Base-by-base conservation (phyloP, 169 alveolate genomes). In the Plasmodium relictum region DNA sequence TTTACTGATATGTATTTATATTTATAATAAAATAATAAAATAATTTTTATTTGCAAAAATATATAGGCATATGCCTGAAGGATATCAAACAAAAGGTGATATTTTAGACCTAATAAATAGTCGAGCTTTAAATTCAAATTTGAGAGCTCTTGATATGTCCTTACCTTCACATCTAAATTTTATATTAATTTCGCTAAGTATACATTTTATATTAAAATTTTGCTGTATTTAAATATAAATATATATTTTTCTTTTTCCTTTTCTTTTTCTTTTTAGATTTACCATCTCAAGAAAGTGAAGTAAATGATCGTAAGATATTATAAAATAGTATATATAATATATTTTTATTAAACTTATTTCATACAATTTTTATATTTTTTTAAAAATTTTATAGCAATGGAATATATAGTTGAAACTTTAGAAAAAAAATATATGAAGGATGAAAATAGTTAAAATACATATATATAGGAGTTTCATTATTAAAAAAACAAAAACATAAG, bases 381-480 rank as follows among this genome's bases (percentile, higher is more conserved):
- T 58, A 63, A 22, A 2, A 22, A 26, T 41, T 58, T 58, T 58
- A n/a, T 59, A 85, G 92, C 92, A 56, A 70, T 85, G 92, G 92
- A 85, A 63, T 85, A 85, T 61, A 58, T 85, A 56, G 61, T 85
- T 59, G 92, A 85, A 16, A 16, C 66, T n/a, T 61, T 85, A 58
- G 92, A 85, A 85, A 85, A 85, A 56, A 85, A 85, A 70, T 70
- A 85, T 39, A 52, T 58, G 10, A 69, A 85, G 50, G 92, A 85
- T 58, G 74, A 85, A 44, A 85, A 69, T 42, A 70, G 58, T 62
- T 85, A 65, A 52, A 37, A 20, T 37, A 42, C 52, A 59, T 66
- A 18, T 39, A n/a, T 63, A 50, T 50, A 50, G 16, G 12, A 10
- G 16, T 14, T 50, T n/a, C 16, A 14, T 18, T 14, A n/a, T n/a